Conservation (phyloP, 2,329 filamentous ascomycete genomes). For the Cladophialophora chaetospira region DNA sequence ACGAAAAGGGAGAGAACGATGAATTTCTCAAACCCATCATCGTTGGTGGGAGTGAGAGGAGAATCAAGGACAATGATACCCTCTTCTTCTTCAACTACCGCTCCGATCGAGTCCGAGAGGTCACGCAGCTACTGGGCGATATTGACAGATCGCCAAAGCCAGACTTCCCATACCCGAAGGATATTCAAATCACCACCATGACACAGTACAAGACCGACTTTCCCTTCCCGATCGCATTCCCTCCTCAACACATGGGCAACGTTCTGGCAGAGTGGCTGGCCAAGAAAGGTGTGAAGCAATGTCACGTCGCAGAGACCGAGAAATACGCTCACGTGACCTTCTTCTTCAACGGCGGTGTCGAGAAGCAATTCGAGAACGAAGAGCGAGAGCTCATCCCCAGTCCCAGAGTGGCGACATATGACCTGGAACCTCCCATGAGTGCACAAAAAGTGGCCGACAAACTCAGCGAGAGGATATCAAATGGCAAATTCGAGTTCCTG, state of each 20-base stretch:
- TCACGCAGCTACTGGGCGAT: constrained; percentile 90
- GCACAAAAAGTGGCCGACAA: constrained; percentile 87
- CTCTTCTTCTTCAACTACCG: constrained; percentile 99
- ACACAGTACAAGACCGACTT: constrained; percentile 97
- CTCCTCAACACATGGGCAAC: constrained; percentile 94
- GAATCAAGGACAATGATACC: constrained; percentile 89
- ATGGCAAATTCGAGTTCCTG: constrained; percentile 88
- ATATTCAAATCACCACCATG: constrained; percentile 89
- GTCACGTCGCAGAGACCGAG: constrained; percentile 96
- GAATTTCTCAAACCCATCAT: constrained; percentile 99
- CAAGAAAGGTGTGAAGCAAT: constrained; percentile 87
- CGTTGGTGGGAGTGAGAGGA: constrained; percentile 78
- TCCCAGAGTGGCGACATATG: constrained; percentile 94
- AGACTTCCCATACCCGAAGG: constrained; percentile 91
- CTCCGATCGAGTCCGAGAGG: constrained; percentile 93
- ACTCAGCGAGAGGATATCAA: constrained; percentile 80
- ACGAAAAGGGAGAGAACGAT: constrained; percentile 85
- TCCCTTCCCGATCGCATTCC: constrained; percentile 87
- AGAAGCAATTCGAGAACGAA: constrained; percentile 93
- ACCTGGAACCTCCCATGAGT: constrained; percentile 93
- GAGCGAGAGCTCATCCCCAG: constrained; percentile 91
- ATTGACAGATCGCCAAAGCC: constrained; percentile 87
- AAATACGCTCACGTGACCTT: constrained; percentile 99
- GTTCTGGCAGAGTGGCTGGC: constrained; percentile 97
- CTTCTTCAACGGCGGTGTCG: constrained; percentile 99